These are phyloP conservation scores for Dendrostoma leiphaemia DNA, from an alignment of 2,329 filamentous ascomycete genomes.

Conservation along the genomic window DNA sequence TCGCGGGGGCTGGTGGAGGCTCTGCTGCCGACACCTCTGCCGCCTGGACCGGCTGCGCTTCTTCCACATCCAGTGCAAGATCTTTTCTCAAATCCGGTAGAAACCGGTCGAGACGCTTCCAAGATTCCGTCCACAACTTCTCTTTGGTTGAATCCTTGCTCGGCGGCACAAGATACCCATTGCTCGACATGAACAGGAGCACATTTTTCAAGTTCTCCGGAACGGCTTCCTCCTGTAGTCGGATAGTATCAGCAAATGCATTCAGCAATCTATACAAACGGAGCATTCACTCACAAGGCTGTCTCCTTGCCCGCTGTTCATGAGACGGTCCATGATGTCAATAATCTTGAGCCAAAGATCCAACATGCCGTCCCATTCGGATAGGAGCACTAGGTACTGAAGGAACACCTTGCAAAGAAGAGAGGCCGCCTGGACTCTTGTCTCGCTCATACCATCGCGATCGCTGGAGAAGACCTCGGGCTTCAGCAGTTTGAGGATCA, in stretches of 20 bases:
- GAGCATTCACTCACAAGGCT: slow-evolving; percentile 64
- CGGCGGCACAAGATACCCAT: slow-evolving; percentile 77
- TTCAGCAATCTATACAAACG: neutral
- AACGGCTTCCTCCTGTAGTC: slow-evolving; percentile 80
- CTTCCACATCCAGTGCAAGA: slow-evolving; percentile 48
- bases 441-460: slow-evolving; percentile 91
- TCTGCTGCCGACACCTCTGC: neutral
- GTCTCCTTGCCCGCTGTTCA: slow-evolving; percentile 92
- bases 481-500: slow-evolving; percentile 83
- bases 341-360: slow-evolving; percentile 91
- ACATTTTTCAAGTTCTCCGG: slow-evolving; percentile 96
- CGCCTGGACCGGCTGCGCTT: slow-evolving; percentile 18
- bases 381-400: slow-evolving; percentile 83
- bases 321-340: slow-evolving; percentile 90
- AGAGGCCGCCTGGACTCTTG: slow-evolving; percentile 85
- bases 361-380: slow-evolving; percentile 83
- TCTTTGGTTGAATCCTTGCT: slow-evolving; percentile 52
- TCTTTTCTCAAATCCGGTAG: slow-evolving; percentile 59
- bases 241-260: slow-evolving; percentile 15
- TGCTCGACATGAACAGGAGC: slow-evolving; percentile 89
- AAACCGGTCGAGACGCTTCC: slow-evolving; percentile 66
- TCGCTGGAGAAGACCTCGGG: slow-evolving; percentile 93
- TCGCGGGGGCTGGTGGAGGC: neutral
- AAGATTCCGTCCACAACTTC: slow-evolving; percentile 60
- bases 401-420: slow-evolving; percentile 93